Percentiles rank a stretch among this genome's conserved stretches.
phyloP scores from a whole-genome alignment of 2,329 filamentous ascomycete genomes.

The Xylariaceae sp. region DNA sequence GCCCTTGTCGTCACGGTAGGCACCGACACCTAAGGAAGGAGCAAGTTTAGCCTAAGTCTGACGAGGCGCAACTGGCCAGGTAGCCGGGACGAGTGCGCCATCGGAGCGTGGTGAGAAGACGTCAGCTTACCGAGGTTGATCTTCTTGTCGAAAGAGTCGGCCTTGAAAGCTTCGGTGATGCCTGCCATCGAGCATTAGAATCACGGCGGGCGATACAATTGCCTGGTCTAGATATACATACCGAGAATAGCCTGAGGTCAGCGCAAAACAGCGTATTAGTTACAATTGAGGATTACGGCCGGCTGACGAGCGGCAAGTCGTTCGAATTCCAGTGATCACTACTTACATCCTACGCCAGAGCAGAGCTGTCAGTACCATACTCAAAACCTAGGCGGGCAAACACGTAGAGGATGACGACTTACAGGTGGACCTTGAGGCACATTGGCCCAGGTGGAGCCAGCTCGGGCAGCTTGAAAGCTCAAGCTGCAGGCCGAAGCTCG shows the following conservation, averaged over 20 bases:
- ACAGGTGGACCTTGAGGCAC: conserved; percentile 93
- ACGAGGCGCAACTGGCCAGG: not conserved
- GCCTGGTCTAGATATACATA: conserved; percentile 42
- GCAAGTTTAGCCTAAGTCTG: too few species aligned
- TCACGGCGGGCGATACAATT: too few species aligned
- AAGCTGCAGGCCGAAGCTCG: conserved; percentile 31
- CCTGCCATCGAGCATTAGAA: conserved; percentile 38
- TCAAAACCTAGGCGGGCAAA: too few species aligned
- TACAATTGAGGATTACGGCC: too few species aligned
- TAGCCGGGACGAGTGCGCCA: conserved; percentile 2
- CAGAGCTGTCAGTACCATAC: not conserved
- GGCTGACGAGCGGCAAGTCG: not conserved
- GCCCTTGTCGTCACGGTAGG: conserved; percentile 96
- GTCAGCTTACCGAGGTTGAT: conserved; percentile 79
- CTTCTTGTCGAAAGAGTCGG: conserved; percentile 88
- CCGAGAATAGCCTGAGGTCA: conserved; percentile 67
- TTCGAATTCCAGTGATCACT: not conserved
- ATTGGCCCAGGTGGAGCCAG: conserved; percentile 82
- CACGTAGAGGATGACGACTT: conserved; percentile 41
- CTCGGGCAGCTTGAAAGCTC: conserved; percentile 40
- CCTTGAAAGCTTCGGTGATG: conserved; percentile 99
- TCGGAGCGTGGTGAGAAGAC: too few species aligned
- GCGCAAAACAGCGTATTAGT: conserved; percentile 14
- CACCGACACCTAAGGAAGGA: conserved; percentile 68
- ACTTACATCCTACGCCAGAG: conserved; percentile 35